These are phyloP conservation scores for Nicotiana tabacum DNA, from an alignment of 257 asterid genomes.

Conservation along the genomic window DNA sequence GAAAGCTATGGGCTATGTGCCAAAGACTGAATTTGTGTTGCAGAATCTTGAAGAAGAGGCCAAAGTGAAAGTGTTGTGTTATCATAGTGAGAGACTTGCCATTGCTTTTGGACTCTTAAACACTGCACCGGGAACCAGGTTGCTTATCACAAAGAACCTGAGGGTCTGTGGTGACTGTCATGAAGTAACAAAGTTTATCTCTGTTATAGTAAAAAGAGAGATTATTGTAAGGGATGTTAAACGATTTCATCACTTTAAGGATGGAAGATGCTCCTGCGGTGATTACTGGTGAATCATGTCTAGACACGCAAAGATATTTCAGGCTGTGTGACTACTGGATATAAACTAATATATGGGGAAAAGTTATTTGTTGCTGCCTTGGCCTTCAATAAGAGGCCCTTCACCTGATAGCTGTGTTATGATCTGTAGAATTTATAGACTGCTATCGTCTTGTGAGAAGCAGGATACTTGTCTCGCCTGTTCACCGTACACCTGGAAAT, in stretches of 20 bases:
- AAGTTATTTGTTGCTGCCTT: neutral
- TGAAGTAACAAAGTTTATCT: conserved; percentile 36
- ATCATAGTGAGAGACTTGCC: conserved; percentile 65
- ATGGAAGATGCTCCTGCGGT: conserved; percentile 52
- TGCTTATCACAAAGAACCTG: conserved; percentile 55
- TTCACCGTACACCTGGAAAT: neutral
- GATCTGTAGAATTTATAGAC: neutral
- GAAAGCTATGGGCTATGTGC: conserved; percentile 47
- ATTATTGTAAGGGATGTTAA: conserved; percentile 38
- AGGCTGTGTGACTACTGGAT: neutral
- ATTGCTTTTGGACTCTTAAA: conserved; percentile 56
- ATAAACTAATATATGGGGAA: neutral
- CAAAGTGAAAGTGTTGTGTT: conserved; percentile 46
- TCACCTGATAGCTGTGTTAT: neutral
- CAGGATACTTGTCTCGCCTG: neutral
- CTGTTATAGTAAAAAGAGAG: conserved; percentile 30
- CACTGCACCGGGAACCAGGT: conserved; percentile 38
- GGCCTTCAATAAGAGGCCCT: neutral
- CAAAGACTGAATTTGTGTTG: conserved; percentile 46
- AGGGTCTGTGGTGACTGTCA: conserved; percentile 65
- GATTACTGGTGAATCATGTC: conserved; percentile 46
- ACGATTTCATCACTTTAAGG: conserved; percentile 59
- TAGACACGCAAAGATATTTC: neutral
- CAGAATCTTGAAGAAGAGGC: conserved; percentile 50
- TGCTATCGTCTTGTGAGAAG: neutral